Percentiles rank a stretch among this genome's conserved stretches.
Conservation (phyloP, 441 rosid genomes). For the Gossypium schwendimanii region DNA sequence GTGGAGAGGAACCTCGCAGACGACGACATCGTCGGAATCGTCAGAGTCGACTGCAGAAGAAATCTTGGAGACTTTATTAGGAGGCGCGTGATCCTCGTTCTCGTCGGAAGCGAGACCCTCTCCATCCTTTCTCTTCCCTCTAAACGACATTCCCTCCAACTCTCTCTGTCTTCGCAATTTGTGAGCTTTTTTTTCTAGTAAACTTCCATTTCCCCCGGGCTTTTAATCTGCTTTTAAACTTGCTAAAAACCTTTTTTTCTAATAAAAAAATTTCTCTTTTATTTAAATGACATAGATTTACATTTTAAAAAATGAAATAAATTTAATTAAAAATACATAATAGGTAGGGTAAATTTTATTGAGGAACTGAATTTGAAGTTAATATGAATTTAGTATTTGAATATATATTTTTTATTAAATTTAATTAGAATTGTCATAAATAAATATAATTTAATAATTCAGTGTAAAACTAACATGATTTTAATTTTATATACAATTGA, state of each 20-base stretch:
- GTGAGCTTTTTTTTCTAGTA: not conserved
- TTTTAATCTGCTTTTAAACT: not conserved
- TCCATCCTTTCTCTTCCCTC: slow-evolving; percentile 71
- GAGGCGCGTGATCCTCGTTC: slow-evolving; percentile 49
- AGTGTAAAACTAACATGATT: too few relatives aligned
- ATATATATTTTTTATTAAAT: too few relatives aligned
- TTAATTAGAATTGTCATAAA: too few relatives aligned
- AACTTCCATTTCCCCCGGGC: not conserved
- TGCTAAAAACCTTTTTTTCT: not conserved
- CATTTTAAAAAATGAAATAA: too few relatives aligned
- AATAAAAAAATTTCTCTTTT: too few relatives aligned
- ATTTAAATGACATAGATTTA: too few relatives aligned
- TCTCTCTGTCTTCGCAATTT: not conserved
- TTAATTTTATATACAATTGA: too few relatives aligned
- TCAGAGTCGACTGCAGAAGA: slow-evolving; percentile 34
- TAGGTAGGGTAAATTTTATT: too few relatives aligned
- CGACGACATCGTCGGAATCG: slow-evolving; percentile 53
- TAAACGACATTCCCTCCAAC: slow-evolving; percentile 44
- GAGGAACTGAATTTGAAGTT: too few relatives aligned
- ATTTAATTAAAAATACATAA: too few relatives aligned
- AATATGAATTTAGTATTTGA: too few relatives aligned
- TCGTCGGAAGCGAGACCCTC: slow-evolving; percentile 44
- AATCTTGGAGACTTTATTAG: slow-evolving; percentile 45
- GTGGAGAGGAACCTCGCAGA: slow-evolving; percentile 53
- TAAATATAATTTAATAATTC: too few relatives aligned